These are phyloP conservation scores for Solanum neorickii DNA, from an alignment of 257 asterid genomes.

Conservation along the genomic window DNA sequence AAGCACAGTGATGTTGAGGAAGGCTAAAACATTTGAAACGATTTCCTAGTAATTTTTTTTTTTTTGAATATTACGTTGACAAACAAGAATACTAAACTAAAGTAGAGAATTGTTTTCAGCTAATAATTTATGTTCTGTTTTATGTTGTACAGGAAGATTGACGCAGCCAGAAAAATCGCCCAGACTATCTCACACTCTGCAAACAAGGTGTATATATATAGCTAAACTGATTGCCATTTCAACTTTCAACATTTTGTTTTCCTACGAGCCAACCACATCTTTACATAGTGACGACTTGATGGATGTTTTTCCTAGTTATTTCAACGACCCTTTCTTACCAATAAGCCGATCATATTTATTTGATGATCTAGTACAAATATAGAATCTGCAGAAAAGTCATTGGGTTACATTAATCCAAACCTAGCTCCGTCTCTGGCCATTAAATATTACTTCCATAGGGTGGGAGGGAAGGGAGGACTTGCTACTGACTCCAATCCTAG, in stretches of 20 bases:
- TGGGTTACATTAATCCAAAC: too few species aligned
- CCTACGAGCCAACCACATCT: neutral
- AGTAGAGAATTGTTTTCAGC: neutral
- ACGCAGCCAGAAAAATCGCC: constrained; percentile 75
- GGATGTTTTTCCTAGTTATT: neutral
- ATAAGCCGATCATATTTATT: too few species aligned
- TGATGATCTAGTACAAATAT: too few species aligned
- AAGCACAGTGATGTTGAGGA: neutral
- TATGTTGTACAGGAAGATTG: constrained; percentile 48
- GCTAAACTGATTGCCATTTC: neutral
- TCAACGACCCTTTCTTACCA: too few species aligned
- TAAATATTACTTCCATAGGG: too few species aligned
- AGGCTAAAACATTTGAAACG: neutral
- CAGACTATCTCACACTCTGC: constrained; percentile 31
- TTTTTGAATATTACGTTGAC: too few species aligned
- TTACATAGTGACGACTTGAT: neutral
- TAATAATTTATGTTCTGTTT: neutral
- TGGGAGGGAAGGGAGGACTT: too few species aligned
- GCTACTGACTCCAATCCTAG: too few species aligned
- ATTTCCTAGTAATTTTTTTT: neutral
- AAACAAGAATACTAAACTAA: neutral
- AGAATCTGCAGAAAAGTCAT: too few species aligned
- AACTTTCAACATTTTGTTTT: neutral
- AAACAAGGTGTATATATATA: constrained; percentile 47
- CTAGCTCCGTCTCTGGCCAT: too few species aligned